Base-by-base conservation (phyloP, 148 eudicot genomes). In the Chenopodium album region DNA sequence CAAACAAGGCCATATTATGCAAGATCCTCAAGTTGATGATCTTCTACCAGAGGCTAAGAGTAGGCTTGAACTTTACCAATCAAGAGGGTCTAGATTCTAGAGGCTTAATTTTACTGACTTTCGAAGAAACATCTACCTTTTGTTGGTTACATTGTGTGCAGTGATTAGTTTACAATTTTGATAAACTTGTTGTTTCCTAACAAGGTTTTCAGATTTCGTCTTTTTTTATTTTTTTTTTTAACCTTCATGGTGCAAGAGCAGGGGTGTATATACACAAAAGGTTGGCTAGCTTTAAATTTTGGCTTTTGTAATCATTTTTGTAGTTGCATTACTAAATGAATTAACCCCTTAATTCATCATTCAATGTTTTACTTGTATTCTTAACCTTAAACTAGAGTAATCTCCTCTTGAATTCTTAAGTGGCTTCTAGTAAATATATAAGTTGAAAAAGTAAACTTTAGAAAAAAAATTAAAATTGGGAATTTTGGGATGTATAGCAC, bases 21-120 rank as follows among this genome's bases (percentile, higher is more conserved):
- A 87, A 44, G 92, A 91, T 71, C 76, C 86, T 11, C 71, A 73
- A 2, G 77, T 91, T 9, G 92, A 88, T 29, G 80, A 79, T 0
- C 81, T 92, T 20, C 32, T 90, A 20, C 79, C 83, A 0, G 98
- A 94, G 74, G 90, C 92, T 2, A 91, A 90, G 79, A 77, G 83
- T 44, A 86, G 92, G 79, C 82, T 94, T 75, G 94, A 91, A 59
- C 87, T 94, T 71, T 94, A 91, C 81, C 97, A 94, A 72, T 90
- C 94, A 0, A 90, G 98, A 85, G 91, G 88, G 1, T 86, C 94
- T 10, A 92, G 92, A 83, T 11, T 87, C 89, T 31, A 89, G 88
- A 85, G 90, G 91, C 6, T 89, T 12, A 66, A 26, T 64, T 64
- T 64, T 13, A 31, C 82, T 72, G 72, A 74, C 29, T 86, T 68